Percentiles rank a stretch among this genome's conserved stretches.
Evolutionary conservation across 441 rosid species (phyloP).

Genomic region (Populus hybrid): DNA sequence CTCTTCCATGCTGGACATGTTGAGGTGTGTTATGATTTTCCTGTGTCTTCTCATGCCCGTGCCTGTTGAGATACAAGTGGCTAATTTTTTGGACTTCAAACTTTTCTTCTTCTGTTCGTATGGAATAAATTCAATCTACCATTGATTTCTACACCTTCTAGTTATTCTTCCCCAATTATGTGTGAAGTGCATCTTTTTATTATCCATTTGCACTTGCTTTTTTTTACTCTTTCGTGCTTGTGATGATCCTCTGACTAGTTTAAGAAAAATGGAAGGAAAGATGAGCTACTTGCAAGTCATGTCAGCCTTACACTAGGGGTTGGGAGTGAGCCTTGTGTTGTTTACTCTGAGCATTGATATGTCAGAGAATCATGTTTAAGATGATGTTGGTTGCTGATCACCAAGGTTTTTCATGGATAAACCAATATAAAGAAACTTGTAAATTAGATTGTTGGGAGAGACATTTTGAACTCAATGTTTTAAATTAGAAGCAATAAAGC

Average conservation of each 20-base stretch:
- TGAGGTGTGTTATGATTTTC: slow-evolving; percentile 36
- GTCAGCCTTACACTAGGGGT: background rate
- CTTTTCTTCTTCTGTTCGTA: background rate
- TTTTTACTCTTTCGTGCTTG: background rate
- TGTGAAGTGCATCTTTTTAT: background rate
- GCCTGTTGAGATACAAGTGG: background rate
- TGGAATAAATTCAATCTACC: background rate
- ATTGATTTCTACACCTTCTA: background rate
- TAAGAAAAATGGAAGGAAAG: background rate
- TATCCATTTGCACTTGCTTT: background rate
- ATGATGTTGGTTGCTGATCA: background rate
- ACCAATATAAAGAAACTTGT: background rate
- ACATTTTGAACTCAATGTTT: background rate
- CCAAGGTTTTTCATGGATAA: background rate
- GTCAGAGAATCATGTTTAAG: background rate
- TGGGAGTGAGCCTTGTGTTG: background rate
- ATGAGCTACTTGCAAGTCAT: background rate
- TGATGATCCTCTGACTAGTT: background rate
- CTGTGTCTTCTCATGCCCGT: background rate
- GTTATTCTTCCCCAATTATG: background rate
- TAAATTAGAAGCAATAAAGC: background rate
- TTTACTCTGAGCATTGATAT: background rate
- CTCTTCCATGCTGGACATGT: slow-evolving; percentile 74
- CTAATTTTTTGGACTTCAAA: background rate
- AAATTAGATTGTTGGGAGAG: background rate